Conservation (phyloP, 139 green algal species). For the Micromonas commoda region DNA sequence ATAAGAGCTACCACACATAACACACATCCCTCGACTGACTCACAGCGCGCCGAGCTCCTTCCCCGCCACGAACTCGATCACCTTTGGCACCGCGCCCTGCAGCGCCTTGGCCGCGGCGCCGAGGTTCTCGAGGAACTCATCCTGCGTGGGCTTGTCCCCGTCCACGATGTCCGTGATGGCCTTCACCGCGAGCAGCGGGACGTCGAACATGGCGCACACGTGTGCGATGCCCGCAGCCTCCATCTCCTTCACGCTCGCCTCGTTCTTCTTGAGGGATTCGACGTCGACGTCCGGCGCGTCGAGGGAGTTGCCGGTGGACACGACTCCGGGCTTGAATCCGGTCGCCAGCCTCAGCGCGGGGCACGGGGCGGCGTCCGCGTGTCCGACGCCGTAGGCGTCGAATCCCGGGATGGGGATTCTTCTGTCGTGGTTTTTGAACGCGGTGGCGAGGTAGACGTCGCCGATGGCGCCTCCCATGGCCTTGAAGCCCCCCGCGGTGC, state of each 20-base stretch:
- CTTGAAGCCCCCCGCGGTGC: conserved; percentile 89
- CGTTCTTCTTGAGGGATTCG: conserved; percentile 60
- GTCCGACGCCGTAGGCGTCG: conserved; percentile 33
- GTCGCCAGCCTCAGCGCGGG: conserved; percentile 47
- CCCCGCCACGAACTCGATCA: conserved; percentile 70
- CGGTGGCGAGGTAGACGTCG: conserved; percentile 77
- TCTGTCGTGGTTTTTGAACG: conserved; percentile 81
- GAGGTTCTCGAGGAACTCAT: conserved; percentile 97
- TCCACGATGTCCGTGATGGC: conserved; percentile 92
- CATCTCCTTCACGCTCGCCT: conserved; percentile 87
- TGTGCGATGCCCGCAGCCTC: conserved; percentile 53
- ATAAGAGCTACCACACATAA: no score
- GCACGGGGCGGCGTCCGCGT: conserved; percentile 39
- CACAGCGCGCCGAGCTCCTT: conserved; percentile 69
- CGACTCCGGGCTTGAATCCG: conserved; percentile 62
- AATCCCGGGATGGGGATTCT: conserved; percentile 75
- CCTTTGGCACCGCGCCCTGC: conserved; percentile 57
- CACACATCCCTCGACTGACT: no score
- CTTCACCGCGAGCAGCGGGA: conserved; percentile 77
- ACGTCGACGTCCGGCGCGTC: conserved; percentile 75
- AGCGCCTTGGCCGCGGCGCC: conserved; percentile 63
- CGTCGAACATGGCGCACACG: conserved; percentile 26
- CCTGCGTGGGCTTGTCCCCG: conserved; percentile 59
- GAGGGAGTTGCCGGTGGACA: conserved; percentile 79
- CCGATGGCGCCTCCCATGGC: conserved; percentile 72